phyloP scores from a whole-genome alignment of 176 grass and related monocot species.

The Musa schizocarpa region DNA sequence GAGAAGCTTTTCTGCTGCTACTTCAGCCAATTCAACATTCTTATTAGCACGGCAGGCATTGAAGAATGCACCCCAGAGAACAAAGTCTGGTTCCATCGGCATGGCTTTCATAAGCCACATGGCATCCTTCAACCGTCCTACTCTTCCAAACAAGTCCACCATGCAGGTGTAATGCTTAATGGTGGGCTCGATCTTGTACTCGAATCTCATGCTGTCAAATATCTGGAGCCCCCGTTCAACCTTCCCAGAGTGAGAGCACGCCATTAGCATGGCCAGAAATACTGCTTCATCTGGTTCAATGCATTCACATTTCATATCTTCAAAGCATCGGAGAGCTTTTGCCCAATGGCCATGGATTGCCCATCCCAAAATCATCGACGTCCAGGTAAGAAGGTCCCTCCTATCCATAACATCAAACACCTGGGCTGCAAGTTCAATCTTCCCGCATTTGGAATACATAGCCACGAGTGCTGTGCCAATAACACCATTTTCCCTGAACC shows the following conservation, averaged over 20 bases:
- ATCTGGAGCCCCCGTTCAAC: constrained; percentile 15
- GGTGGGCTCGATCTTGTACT: constrained; percentile 31
- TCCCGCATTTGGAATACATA: constrained; percentile 35
- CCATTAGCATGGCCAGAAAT: constrained; percentile 30
- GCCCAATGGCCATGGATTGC: constrained; percentile 26
- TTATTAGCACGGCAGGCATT: constrained; percentile 29
- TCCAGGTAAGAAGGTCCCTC: constrained; percentile 32
- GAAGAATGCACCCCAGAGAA: constrained; percentile 32
- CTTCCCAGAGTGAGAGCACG: constrained; percentile 25
- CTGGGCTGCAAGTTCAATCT: constrained; percentile 16
- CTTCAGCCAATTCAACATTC: constrained; percentile 23
- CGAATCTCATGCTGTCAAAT: constrained; percentile 29
- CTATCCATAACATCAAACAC: constrained; percentile 28
- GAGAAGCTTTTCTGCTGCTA: constrained; percentile 34
- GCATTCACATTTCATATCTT: constrained; percentile 25
- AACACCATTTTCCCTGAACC: constrained; percentile 7
- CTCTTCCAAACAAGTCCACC: constrained; percentile 32
- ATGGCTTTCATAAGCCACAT: constrained; percentile 15
- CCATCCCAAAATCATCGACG: constrained; percentile 30
- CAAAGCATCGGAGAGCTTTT: constrained; percentile 27
- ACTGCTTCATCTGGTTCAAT: constrained; percentile 24
- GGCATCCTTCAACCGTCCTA: constrained; percentile 25
- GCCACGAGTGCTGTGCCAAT: constrained; percentile 28
- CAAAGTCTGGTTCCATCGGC: constrained; percentile 23
- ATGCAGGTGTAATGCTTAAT: constrained; percentile 37